phyloP scores from a whole-genome alignment of 78 protist species.

The Isochrysis galbana region DNA sequence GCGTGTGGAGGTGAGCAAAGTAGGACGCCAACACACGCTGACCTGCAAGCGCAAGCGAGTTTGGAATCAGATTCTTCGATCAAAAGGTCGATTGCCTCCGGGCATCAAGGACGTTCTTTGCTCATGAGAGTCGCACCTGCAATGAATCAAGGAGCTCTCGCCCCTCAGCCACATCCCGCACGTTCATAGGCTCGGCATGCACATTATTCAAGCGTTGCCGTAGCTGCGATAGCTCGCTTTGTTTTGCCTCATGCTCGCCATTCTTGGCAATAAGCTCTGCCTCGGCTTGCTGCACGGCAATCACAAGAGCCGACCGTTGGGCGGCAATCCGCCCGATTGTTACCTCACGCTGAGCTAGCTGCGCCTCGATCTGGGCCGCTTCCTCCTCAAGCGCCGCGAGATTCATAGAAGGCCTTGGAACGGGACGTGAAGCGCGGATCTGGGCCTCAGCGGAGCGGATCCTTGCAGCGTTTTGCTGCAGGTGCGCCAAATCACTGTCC shows the following conservation, averaged over 20 bases:
- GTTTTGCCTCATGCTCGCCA: neutral
- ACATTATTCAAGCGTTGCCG: too few species aligned
- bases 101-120: neutral
- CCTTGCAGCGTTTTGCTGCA: neutral
- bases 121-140: neutral
- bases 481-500: neutral
- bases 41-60: neutral
- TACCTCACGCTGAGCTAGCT: neutral
- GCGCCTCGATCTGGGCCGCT: neutral
- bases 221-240: too few species aligned
- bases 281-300: neutral
- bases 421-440: neutral
- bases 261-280: neutral
- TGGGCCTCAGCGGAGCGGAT: neutral
- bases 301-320: neutral
- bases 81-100: too few species aligned
- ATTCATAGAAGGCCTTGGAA: neutral
- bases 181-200: neutral
- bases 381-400: neutral
- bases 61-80: too few species aligned
- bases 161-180: neutral
- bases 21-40: neutral
- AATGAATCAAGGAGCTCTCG: neutral
- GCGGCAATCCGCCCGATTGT: neutral
- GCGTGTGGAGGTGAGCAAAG: neutral